phyloP scores from a whole-genome alignment of 2,329 filamentous ascomycete genomes.

The Diaporthe sp. region DNA sequence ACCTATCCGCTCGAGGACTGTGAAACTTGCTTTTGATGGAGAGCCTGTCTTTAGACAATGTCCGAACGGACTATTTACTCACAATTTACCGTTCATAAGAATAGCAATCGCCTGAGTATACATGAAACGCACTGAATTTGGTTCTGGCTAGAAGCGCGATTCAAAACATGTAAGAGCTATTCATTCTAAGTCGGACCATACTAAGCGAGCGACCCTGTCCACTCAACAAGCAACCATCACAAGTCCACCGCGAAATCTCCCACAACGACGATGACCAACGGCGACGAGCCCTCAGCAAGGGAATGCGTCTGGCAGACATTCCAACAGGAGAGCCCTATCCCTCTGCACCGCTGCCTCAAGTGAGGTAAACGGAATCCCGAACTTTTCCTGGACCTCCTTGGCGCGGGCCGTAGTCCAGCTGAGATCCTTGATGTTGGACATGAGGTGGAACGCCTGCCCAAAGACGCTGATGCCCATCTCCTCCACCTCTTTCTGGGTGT shows the following conservation, averaged over 20 bases:
- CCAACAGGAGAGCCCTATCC: slow-evolving; percentile 6
- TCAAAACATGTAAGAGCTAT: background rate
- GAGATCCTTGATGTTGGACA: slow-evolving; percentile 47
- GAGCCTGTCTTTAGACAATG: no score
- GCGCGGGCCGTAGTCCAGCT: slow-evolving; percentile 29
- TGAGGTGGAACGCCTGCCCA: slow-evolving; percentile 47
- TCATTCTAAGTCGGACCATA: no score
- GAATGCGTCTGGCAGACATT: background rate
- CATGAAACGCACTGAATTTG: no score
- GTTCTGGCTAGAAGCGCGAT: background rate
- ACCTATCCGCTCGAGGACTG: no score
- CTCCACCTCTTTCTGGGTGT: slow-evolving; percentile 44
- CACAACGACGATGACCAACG: background rate
- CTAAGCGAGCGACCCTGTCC: no score
- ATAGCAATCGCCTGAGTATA: no score
- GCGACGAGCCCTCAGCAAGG: background rate
- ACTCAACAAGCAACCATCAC: background rate
- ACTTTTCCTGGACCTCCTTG: slow-evolving; percentile 44
- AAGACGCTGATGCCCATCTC: slow-evolving; percentile 39
- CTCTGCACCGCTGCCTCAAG: slow-evolving; percentile 42
- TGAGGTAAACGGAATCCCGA: slow-evolving; percentile 49
- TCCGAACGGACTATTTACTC: no score
- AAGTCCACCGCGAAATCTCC: background rate
- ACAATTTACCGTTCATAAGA: no score
- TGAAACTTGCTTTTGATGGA: no score